These are phyloP conservation scores for Argentina anserina DNA, from an alignment of 306 rosid species.

Conservation along the genomic window DNA sequence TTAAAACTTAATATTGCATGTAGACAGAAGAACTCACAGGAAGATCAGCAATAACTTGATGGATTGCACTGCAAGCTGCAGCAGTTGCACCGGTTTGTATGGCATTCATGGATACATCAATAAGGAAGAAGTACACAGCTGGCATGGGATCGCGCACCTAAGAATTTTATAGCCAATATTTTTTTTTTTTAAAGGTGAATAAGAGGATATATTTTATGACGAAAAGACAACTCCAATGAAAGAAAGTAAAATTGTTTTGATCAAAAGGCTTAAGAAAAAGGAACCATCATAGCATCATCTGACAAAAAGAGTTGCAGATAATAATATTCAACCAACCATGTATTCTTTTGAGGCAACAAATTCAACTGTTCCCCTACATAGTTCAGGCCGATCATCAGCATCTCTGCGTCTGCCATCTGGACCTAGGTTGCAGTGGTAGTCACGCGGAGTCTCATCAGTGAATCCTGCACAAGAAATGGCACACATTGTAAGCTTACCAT, in stretches of 20 bases:
- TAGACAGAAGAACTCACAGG: slow-evolving; percentile 67
- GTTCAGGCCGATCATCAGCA: slow-evolving; percentile 94
- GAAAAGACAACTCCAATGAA: slow-evolving; percentile 4
- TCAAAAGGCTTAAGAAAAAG: background rate
- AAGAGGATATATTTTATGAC: background rate
- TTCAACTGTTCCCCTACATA: slow-evolving; percentile 97
- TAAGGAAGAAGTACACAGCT: slow-evolving; percentile 87
- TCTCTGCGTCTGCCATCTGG: slow-evolving; percentile 99
- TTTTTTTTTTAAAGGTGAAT: slow-evolving; percentile 3
- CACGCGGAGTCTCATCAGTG: slow-evolving; percentile 97
- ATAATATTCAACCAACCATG: slow-evolving; percentile 62
- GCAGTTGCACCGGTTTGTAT: slow-evolving; percentile 98
- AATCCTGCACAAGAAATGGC: slow-evolving; percentile 56
- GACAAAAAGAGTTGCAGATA: background rate
- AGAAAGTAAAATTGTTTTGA: background rate
- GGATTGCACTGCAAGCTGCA: slow-evolving; percentile 98
- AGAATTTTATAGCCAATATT: slow-evolving; percentile 13
- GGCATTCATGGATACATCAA: slow-evolving; percentile 96
- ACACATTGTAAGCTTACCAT: background rate
- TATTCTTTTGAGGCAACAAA: slow-evolving; percentile 93
- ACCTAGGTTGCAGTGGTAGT: slow-evolving; percentile 96
- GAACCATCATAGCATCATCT: background rate
- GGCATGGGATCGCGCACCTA: slow-evolving; percentile 99
- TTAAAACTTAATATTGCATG: background rate
- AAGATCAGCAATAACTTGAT: slow-evolving; percentile 86